phyloP scores from a whole-genome alignment of 495 filamentous ascomycete species.

The Elaphomyces granulatus region DNA sequence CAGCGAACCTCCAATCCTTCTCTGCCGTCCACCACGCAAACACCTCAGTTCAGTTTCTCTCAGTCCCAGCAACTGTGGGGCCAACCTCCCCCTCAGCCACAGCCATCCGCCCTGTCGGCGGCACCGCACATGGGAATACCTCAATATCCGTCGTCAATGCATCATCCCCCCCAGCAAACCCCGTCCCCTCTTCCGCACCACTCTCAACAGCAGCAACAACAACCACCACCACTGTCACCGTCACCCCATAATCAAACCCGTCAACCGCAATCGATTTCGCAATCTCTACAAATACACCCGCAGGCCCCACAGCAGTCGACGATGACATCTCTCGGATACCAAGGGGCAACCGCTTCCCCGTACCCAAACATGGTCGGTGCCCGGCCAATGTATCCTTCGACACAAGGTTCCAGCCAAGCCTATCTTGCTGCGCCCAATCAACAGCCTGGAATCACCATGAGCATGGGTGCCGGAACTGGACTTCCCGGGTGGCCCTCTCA shows the following conservation, averaged over 20 bases:
- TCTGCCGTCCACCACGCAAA: slow-evolving; percentile 24
- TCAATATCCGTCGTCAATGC: slow-evolving; percentile 31
- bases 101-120: slow-evolving; percentile 32
- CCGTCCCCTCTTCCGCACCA: slow-evolving; percentile 31
- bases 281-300: slow-evolving; percentile 35
- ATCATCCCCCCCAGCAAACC: slow-evolving; percentile 26
- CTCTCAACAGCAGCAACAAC: slow-evolving; percentile 22
- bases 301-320: slow-evolving; percentile 46
- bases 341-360: slow-evolving; percentile 20
- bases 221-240: slow-evolving; percentile 21
- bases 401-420: slow-evolving; percentile 24
- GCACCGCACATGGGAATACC: slow-evolving; percentile 30
- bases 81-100: slow-evolving; percentile 40
- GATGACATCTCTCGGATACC: slow-evolving; percentile 30
- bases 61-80: slow-evolving; percentile 39
- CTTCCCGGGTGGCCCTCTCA: slow-evolving; percentile 29
- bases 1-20: slow-evolving; percentile 25
- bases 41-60: slow-evolving; percentile 32
- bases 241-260: slow-evolving; percentile 35
- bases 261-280: slow-evolving; percentile 26
- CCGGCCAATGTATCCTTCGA: slow-evolving; percentile 29
- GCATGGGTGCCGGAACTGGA: slow-evolving; percentile 23
- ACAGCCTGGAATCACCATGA: slow-evolving; percentile 27
- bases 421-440: slow-evolving; percentile 28
- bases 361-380: slow-evolving; percentile 24